Conservation (phyloP, 1,139 yeast genomes). For the Geotrichum macrosporum region DNA sequence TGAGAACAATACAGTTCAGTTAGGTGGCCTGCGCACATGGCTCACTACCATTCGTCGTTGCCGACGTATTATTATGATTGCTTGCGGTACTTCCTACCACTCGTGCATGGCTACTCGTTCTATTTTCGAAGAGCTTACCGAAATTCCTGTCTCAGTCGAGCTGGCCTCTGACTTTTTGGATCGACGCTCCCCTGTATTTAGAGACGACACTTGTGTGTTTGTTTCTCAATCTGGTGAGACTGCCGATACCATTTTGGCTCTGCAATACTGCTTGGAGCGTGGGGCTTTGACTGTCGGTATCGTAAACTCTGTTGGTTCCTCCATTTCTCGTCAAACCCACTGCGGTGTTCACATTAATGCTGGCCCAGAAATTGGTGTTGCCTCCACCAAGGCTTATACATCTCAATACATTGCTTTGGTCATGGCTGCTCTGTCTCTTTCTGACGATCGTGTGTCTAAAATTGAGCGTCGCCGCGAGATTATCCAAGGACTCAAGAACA, state of each 20-base stretch:
- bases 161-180: constrained; percentile 97
- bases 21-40: constrained; percentile 88
- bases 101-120: constrained; percentile 97
- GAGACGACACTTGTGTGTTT: constrained; percentile 96
- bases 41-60: constrained; percentile 89
- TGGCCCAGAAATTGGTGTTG: constrained; percentile 99
- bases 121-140: constrained; percentile 92
- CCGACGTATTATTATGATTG: constrained; percentile 95
- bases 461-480: constrained; percentile 74
- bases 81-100: constrained; percentile 98
- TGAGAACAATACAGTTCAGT: constrained; percentile 65
- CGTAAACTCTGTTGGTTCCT: constrained; percentile 91
- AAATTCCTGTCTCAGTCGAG: constrained; percentile 93
- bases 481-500: constrained; percentile 75
- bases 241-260: constrained; percentile 93
- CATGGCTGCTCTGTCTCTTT: constrained; percentile 89
- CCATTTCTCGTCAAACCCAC: constrained; percentile 91
- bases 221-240: constrained; percentile 99
- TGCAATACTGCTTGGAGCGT: constrained; percentile 92
- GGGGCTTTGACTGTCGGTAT: constrained; percentile 98
- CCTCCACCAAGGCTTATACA: constrained; percentile 99
- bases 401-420: constrained; percentile 97
- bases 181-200: constrained; percentile 89
- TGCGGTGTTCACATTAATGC: constrained; percentile 99
- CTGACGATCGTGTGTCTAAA: constrained; percentile 84